These are phyloP conservation scores for Odonthalia washingtoniensis DNA, from an alignment of 31 red algal species.

Conservation along the genomic window DNA sequence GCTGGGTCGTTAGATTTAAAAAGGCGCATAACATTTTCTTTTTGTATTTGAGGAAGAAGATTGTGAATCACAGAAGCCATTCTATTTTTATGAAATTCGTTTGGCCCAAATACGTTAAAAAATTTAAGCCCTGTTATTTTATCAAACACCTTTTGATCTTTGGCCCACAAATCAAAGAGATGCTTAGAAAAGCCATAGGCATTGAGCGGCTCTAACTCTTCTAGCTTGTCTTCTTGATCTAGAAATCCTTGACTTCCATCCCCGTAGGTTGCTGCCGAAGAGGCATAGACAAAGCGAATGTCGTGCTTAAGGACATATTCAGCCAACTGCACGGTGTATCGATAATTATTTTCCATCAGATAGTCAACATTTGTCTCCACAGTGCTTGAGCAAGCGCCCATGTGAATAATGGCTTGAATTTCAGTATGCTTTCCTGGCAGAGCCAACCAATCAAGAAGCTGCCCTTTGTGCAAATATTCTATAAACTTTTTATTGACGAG, in stretches of 20 bases:
- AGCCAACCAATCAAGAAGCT: constrained; percentile 15
- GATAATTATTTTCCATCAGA: constrained; percentile 21
- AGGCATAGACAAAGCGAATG: constrained; percentile 37
- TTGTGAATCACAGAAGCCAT: constrained; percentile 35
- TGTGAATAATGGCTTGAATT: constrained; percentile 28
- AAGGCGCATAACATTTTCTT: not conserved
- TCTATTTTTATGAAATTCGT: constrained; percentile 36
- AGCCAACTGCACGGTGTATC: constrained; percentile 5
- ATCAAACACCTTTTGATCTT: constrained; percentile 23
- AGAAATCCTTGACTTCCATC: constrained; percentile 10
- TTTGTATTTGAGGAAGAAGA: constrained; percentile 12
- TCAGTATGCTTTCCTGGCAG: constrained; percentile 26
- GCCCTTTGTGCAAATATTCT: constrained; percentile 36
- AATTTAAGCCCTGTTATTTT: constrained; percentile 17
- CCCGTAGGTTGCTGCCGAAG: constrained; percentile 42
- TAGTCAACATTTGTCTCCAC: constrained; percentile 14
- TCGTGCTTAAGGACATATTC: constrained; percentile 10
- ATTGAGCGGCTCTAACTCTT: constrained; percentile 28
- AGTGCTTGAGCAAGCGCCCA: constrained; percentile 23
- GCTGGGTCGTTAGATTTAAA: constrained; percentile 23
- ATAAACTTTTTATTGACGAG: constrained; percentile 33
- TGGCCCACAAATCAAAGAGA: constrained; percentile 25
- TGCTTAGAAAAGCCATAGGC: constrained; percentile 28
- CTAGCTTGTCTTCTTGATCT: not conserved
- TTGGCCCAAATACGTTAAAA: constrained; percentile 45